Evolutionary conservation across 768 basidiomycete species (phyloP), one percentile per base, ranked within the genome.

Genomic region (Podaxis mareebaensis): DNA sequence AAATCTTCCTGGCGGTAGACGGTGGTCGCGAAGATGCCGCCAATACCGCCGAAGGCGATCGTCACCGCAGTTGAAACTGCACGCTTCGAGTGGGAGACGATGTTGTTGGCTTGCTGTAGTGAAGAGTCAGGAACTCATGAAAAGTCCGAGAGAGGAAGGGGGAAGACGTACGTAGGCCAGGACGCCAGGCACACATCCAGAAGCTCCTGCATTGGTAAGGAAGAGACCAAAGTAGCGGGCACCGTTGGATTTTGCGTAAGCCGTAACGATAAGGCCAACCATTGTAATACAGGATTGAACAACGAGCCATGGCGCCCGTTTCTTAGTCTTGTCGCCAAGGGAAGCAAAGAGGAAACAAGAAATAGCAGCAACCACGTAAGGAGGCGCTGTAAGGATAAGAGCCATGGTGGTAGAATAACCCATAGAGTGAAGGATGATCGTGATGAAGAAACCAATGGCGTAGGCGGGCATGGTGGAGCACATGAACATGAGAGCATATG

Each of bases 401-500:
- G 78, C 65, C 53, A 70, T 69, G 10, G 65, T 67, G 24, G 70
- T 62, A 30, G 66, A 64, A 60, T 70, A 78, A 3, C 77, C 77
- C 77, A 77, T 78, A 11, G 71, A 66, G 17, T 65, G 64, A n/a
- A 79, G 66, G 38, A 79, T 75, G 46, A 75, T 74, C 15, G 78
- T 73, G 17, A 74, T 66, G 67, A 79, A 79, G 62, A 73, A 71
- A 2, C 71, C 73, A 39, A 76, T 74, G 3, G 74, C 77, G 58
- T 78, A 78, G 8, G 77, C 76, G 8, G 78, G 77, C 67, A 77
- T 71, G 3, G 75, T 75, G 4, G 74, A 66, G 42, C 71, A 72
- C 70, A 78, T 69, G 62, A 78, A 77, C 78, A 80, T 78, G 26
- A 78, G 59, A 4, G 73, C 77, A 61, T 69, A 76, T 38, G 71